Evolutionary conservation across 306 rosid species (phyloP), one percentile per base, ranked within the genome.

Genomic region (Prunus dulcis): DNA sequence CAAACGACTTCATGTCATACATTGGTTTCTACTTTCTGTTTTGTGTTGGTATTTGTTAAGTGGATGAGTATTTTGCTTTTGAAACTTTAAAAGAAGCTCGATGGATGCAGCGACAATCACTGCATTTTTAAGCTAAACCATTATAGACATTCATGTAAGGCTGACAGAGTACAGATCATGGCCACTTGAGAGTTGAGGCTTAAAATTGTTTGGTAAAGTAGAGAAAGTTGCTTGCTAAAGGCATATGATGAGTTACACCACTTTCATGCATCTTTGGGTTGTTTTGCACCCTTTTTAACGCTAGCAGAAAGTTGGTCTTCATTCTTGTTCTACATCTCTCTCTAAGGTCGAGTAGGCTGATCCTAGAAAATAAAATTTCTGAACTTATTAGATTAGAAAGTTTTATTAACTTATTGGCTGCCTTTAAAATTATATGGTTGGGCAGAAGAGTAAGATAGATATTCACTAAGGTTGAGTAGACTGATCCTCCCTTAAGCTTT

Each of bases 211-310:
- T 74, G 58, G 43, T 14, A 47, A 18, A 19, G 49, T 45, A 57
- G 23, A 71, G 75, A 46, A 53, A 18, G 70, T 63, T 74, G 78
- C 53, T 46, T 28, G 49, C 32, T 18, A 46, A 23, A 60, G 49
- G 27, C 28, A 28, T 20, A 6, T 30, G n/a, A 74, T n/a, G 32
- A 61, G 57, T 27, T 27, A 27, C 67, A 12, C 34, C 41, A 28
- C 30, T 20, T 14, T 6, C 46, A 25, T 5, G 41, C 45, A 30
- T 60, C 27, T 41, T 60, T 60, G 28, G 25, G 8, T 41, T 53
- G 10, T 0, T 32, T 13, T 50, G 30, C 7, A 3, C 17, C 60
- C 12, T 46, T 22, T 70, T 70, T 51, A 12, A 23, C 18, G 19
- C 18, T 34, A 15, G 18, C 18, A 28, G 19, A n/a, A 20, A 50